Evolutionary conservation across 1,284 basidiomycete species (phyloP).

Genomic region (Cutaneotrichosporon arboriforme): DNA sequence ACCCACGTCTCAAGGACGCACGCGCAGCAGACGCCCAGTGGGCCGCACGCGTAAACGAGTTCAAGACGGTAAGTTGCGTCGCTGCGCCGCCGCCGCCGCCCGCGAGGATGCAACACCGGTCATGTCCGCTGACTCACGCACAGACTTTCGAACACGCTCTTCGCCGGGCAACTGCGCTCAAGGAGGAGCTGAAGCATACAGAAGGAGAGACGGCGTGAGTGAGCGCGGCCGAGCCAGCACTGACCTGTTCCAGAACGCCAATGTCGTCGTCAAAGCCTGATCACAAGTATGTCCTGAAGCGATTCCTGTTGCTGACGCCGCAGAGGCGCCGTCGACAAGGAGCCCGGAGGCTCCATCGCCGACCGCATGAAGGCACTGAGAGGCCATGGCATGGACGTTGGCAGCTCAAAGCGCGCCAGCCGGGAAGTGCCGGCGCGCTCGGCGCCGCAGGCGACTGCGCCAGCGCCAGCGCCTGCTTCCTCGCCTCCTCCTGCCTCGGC

Average conservation of each 20-base stretch:
- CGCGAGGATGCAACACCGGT: not conserved
- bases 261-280: no score
- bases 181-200: conserved; percentile 26
- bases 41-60: conserved; percentile 33
- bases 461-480: not conserved
- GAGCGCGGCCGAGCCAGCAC: not conserved
- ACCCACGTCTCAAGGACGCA: conserved; percentile 25
- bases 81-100: no score
- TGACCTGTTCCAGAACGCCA: conserved; percentile 1
- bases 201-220: not conserved
- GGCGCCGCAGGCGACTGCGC: not conserved
- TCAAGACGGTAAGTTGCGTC: conserved; percentile 35
- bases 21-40: conserved; percentile 30
- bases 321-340: conserved; percentile 10
- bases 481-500: not conserved
- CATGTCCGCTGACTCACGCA: not conserved
- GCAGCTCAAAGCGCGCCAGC: conserved; percentile 29
- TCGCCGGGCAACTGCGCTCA: conserved; percentile 35
- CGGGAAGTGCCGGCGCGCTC: conserved; percentile 18
- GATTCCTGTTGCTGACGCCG: no score
- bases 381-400: conserved; percentile 45
- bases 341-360: conserved; percentile 41
- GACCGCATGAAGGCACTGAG: conserved; percentile 46
- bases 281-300: no score
- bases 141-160: conserved; percentile 38